Evolutionary conservation across 2,329 filamentous ascomycete species (phyloP), one percentile per base, ranked within the genome.

Genomic region (Dactylellina cionopaga): DNA sequence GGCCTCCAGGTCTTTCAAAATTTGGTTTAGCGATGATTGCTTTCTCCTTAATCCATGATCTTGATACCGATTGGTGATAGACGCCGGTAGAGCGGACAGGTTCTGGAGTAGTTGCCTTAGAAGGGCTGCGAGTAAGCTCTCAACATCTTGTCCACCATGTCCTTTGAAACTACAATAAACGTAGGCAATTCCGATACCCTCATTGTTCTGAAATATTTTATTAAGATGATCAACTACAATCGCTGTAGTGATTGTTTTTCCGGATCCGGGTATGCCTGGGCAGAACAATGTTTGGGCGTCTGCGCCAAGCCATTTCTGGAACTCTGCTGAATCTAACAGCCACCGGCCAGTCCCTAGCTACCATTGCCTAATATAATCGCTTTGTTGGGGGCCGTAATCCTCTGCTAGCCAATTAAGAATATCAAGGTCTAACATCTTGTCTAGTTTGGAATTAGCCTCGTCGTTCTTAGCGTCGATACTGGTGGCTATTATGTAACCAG

Each of bases 221-320:
- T 10, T 6, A 52, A 19, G 10, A 10, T 35, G 9, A n/a, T 52
- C n/a, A 17, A 35, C 27, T 22, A 24, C 47, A 41, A n/a, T 41
- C 17, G 37, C 13, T 41, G 37, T 41, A 15, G 75, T 15, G 1
- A 76, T 33, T 3, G 74, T 76, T 54, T 76, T 76, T 5, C 75
- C 74, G 2, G 65, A 64, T 1, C 75, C 75, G 1, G 74, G 70
- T 24, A 76, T 74, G 5, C 75, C 75, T 10, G 39, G 52, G 41
- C 43, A 47, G 15, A 19, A 27, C 17, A 64, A 39, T 15, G 58
- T 41, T 41, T 41, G 37, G 11, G 13, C 17, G 37, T 15, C 37
- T 11, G 11, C 5, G 37, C 17, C 17, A n/a, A 15, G 11, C 37
- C 37, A 41, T n/a, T 41, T 41, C 17, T 41, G 37, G 37, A n/a